Conservation (phyloP, 306 rosid genomes). For the Luffa aegyptiaca region DNA sequence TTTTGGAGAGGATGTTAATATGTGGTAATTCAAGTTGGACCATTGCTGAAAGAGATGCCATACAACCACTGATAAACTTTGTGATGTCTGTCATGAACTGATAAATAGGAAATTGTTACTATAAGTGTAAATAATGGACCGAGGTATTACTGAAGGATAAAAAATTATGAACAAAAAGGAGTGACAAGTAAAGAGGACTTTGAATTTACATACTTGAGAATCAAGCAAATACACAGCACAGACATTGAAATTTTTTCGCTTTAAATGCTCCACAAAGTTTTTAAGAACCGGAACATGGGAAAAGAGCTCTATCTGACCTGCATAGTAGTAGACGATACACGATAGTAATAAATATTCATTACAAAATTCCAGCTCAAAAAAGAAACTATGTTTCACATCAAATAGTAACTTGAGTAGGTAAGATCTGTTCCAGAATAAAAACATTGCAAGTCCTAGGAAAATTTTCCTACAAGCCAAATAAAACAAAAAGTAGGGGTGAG, state of each 20-base stretch:
- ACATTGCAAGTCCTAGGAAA: background rate
- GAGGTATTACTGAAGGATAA: background rate
- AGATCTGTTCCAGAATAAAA: background rate
- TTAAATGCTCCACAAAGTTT: constrained; percentile 85
- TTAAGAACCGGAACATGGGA: constrained; percentile 77
- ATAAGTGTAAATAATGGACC: constrained; percentile 1
- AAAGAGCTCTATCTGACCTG: constrained; percentile 92
- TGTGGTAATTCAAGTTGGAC: constrained; percentile 87
- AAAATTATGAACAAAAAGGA: background rate
- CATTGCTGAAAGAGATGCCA: constrained; percentile 81
- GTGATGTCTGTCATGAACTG: constrained; percentile 89
- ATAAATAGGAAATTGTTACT: background rate
- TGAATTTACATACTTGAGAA: constrained; percentile 61
- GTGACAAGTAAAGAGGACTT: background rate
- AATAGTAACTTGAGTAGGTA: background rate
- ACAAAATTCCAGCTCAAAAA: background rate
- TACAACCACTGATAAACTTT: constrained; percentile 93
- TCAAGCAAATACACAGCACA: constrained; percentile 88
- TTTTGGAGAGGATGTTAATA: constrained; percentile 85
- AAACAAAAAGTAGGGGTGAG: too few species aligned
- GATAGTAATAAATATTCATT: constrained; percentile 4
- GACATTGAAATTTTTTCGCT: constrained; percentile 57
- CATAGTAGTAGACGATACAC: constrained; percentile 2
- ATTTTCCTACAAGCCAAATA: background rate
- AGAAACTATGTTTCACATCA: background rate